Conservation (phyloP, 2,329 filamentous ascomycete species). For the Stemphylium beticola region DNA sequence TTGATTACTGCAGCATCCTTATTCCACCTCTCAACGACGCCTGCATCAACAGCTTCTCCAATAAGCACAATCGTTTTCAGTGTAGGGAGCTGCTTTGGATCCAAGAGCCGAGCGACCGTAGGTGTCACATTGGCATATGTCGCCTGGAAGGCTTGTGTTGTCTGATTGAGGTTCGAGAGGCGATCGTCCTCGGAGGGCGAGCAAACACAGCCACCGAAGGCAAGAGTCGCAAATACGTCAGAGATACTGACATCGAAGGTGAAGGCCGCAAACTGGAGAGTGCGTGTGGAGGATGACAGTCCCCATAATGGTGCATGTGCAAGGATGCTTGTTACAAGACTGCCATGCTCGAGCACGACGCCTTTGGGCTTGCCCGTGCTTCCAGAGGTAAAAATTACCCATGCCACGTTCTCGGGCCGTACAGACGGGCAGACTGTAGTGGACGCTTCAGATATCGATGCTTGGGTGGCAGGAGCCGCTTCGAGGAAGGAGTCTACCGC, state of each 20-base stretch:
- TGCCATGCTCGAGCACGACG: not conserved
- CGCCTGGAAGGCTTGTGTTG: conserved; percentile 21
- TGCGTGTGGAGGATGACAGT: not conserved
- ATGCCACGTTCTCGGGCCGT: not conserved
- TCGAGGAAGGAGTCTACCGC: too few species aligned
- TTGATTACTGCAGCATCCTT: too few species aligned
- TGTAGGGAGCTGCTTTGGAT: too few species aligned
- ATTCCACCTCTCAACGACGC: too few species aligned
- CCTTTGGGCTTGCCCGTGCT: not conserved
- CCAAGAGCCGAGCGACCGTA: not conserved
- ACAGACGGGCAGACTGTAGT: too few species aligned
- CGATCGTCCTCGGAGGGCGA: not conserved
- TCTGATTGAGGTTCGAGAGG: conserved; percentile 39
- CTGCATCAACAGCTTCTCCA: too few species aligned
- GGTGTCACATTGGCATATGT: not conserved
- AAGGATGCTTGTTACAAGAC: not conserved
- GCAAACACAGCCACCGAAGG: not conserved
- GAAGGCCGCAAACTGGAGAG: not conserved
- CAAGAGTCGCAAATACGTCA: not conserved
- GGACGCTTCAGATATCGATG: too few species aligned
- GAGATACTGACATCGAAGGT: not conserved
- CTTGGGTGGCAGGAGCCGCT: too few species aligned
- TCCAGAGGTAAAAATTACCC: not conserved
- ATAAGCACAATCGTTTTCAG: too few species aligned
- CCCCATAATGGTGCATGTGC: not conserved